Conservation (phyloP, 345 rosid genomes). For the Rhizophora mangle region DNA sequence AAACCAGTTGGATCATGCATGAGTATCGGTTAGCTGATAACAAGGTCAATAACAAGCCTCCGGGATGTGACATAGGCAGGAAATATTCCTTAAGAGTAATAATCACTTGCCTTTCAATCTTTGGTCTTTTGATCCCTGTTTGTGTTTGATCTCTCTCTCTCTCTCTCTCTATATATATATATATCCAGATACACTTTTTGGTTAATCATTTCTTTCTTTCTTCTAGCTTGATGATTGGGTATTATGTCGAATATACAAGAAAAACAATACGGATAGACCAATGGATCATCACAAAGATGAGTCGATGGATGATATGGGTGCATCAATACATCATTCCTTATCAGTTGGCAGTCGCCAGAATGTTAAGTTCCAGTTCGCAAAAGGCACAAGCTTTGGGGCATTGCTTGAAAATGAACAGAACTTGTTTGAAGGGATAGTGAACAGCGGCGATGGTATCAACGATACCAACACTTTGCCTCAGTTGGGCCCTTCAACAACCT, state of each 20-base stretch:
- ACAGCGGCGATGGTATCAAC: constrained; percentile 22
- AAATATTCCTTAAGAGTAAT: constrained; percentile 82
- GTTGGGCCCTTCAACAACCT: constrained; percentile 26
- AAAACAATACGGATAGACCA: constrained; percentile 47
- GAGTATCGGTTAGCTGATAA: constrained; percentile 31
- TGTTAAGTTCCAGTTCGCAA: constrained; percentile 28
- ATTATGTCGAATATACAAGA: constrained; percentile 87
- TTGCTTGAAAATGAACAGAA: constrained; percentile 41
- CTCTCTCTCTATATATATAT: too few species aligned
- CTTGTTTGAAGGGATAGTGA: constrained; percentile 45
- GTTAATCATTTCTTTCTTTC: constrained; percentile 4
- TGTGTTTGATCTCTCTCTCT: neutral
- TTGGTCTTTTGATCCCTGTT: neutral
- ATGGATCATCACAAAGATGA: constrained; percentile 61
- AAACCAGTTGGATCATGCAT: constrained; percentile 39
- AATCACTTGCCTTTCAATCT: neutral
- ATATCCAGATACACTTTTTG: neutral
- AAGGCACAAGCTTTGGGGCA: constrained; percentile 32
- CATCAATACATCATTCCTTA: constrained; percentile 49
- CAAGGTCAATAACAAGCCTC: constrained; percentile 49
- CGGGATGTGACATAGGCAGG: constrained; percentile 61
- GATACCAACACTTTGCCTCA: constrained; percentile 31
- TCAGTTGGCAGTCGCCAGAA: constrained; percentile 31
- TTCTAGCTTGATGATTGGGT: constrained; percentile 96
- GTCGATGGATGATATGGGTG: constrained; percentile 44